Evolutionary conservation across 345 rosid genomes (phyloP), one percentile per base, ranked within the genome.

Genomic region (Euphorbia peplus): DNA sequence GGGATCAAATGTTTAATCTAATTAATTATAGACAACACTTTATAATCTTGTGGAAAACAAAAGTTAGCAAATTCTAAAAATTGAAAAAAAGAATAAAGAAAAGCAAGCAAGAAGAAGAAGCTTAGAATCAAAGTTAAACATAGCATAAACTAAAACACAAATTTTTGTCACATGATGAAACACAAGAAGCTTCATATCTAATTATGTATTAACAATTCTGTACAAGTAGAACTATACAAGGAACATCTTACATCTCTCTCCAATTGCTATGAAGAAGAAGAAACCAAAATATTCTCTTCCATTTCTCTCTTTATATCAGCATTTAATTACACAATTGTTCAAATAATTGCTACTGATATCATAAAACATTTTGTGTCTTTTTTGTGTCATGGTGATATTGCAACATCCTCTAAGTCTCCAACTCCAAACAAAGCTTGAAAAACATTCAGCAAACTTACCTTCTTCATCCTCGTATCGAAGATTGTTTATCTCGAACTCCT

Each of bases 121-220:
- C 79, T 78, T 82, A 71, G 74, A 70, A 75, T 74, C 79, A 39
- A 84, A 81, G 83, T 73, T 55, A 75, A 59, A 73, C 75, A 73
- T 48, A 29, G 26, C 11, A 7, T 30, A 64, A 35, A 28, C 44
- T 48, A 70, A 32, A 54, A 10, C 26, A 35, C 0, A 25, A 29
- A 12, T 30, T 10, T 46, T 12, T 8, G 30, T 52, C 64, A 12
- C 24, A 2, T 46, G 64, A 2, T 46, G 64, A 44, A 68, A 30
- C 64, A 46, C 21, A 29, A 58, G 37, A 58, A 19, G 55, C 60
- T 37, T 72, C 28, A 19, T 53, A 21, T 66, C 60, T 54, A 53
- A 16, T 24, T 56, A 19, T 39, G 12, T 53, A 22, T 5, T 12
- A 44, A 12, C 12, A 21, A 18, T 16, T 16, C 24, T 39, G 11